These are phyloP conservation scores for Rhytidiadelphus loreus DNA, from an alignment of 225 moss, liverwort and hornwort genomes.

Conservation along the genomic window DNA sequence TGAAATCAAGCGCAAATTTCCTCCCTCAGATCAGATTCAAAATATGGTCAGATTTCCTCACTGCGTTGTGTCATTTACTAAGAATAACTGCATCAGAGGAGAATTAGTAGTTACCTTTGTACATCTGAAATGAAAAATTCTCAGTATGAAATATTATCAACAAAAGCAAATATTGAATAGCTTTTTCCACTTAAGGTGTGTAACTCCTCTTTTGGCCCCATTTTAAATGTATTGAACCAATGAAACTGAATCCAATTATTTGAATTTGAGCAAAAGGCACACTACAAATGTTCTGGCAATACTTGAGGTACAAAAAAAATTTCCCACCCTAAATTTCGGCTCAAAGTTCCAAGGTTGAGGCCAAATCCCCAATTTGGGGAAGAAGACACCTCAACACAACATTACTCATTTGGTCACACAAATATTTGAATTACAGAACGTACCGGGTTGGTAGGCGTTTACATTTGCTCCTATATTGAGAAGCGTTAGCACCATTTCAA, in stretches of 20 bases:
- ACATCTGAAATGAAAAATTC: neutral
- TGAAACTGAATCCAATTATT: neutral
- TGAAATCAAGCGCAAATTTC: slow-evolving; percentile 12
- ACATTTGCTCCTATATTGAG: slow-evolving; percentile 79
- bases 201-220: neutral
- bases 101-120: neutral
- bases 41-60: neutral
- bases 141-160: neutral
- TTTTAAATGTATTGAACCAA: neutral
- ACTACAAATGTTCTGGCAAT: neutral
- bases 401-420: neutral
- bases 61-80: neutral
- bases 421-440: neutral
- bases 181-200: neutral
- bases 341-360: neutral
- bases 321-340: neutral
- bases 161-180: neutral
- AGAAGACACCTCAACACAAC: neutral
- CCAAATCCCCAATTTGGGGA: neutral
- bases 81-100: neutral
- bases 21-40: neutral
- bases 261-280: neutral
- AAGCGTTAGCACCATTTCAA: slow-evolving; percentile 78
- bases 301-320: neutral
- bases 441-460: slow-evolving; percentile 55